A percentile compares a stretch with the other conserved stretches of the same genome.
These are phyloP conservation scores for Brassica cretica DNA, from an alignment of 345 rosid species.

Conservation along the genomic window DNA sequence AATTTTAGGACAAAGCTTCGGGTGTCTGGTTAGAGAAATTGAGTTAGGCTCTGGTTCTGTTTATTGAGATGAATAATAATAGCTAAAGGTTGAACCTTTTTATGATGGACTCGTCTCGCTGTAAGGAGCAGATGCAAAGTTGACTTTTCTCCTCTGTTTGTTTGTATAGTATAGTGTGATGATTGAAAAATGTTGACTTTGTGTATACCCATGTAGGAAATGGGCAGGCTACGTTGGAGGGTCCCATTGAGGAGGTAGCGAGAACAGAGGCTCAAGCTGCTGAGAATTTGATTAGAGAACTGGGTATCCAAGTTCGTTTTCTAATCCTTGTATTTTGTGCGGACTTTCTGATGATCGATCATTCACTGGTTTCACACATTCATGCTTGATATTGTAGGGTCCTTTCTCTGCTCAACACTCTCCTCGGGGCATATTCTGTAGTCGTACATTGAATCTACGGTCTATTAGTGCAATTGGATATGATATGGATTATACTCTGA, in stretches of 20 bases:
- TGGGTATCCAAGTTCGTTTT: conserved; percentile 74
- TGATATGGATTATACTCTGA: conserved; percentile 98
- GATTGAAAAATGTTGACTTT: conserved; percentile 6
- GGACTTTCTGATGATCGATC: neutral
- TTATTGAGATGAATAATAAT: too few species aligned
- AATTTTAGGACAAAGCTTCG: too few species aligned
- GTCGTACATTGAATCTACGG: conserved; percentile 87
- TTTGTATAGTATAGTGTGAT: neutral
- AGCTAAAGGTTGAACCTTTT: too few species aligned
- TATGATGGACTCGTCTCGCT: too few species aligned
- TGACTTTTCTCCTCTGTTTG: neutral
- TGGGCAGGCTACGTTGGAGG: conserved; percentile 62
- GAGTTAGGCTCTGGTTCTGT: too few species aligned
- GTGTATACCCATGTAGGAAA: conserved; percentile 46
- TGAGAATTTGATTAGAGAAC: conserved; percentile 59
- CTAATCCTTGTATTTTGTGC: conserved; percentile 12
- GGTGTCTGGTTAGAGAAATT: too few species aligned
- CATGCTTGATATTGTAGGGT: conserved; percentile 48
- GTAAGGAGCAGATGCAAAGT: too few species aligned
- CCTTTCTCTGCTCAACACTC: conserved; percentile 78
- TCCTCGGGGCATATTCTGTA: conserved; percentile 92
- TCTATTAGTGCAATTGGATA: conserved; percentile 97
- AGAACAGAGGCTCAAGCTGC: conserved; percentile 72
- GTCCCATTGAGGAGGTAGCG: conserved; percentile 95
- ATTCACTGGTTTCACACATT: conserved; percentile 20